A percentile compares a stretch with the other conserved stretches of the same genome.
Evolutionary conservation across 2,329 filamentous ascomycete genomes (phyloP).

Genomic region (Aspergillus jensenii): DNA sequence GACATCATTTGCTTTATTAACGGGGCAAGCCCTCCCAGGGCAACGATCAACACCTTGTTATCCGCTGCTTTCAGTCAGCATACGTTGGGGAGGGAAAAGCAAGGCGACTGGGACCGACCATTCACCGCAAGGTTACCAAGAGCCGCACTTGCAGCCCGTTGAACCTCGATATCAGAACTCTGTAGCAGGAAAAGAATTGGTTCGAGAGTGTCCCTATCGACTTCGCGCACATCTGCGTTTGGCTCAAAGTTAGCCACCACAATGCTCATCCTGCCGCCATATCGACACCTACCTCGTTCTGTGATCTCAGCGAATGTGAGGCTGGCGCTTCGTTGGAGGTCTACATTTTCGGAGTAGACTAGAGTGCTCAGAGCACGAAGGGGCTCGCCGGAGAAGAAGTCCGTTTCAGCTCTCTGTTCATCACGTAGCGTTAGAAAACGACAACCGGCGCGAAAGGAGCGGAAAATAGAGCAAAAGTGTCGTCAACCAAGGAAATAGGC

Average conservation of each 20-base stretch:
- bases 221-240: constrained; percentile 82
- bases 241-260: not conserved
- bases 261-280: not conserved
- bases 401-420: constrained; percentile 82
- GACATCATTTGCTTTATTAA: constrained; percentile 99
- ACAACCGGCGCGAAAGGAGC: not conserved
- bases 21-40: constrained; percentile 83
- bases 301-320: constrained; percentile 99
- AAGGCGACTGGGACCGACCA: constrained; percentile 54
- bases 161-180: constrained; percentile 94
- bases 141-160: constrained; percentile 92
- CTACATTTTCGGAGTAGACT: constrained; percentile 98
- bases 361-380: constrained; percentile 90
- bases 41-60: constrained; percentile 96
- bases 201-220: constrained; percentile 90
- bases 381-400: constrained; percentile 97
- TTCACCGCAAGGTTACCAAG: constrained; percentile 96
- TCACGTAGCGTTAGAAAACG: constrained; percentile 22
- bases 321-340: constrained; percentile 93
- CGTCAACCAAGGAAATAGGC: not conserved
- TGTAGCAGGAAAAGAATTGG: constrained; percentile 94
- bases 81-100: constrained; percentile 13
- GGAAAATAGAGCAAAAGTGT: constrained; percentile 1
- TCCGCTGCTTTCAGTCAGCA: constrained; percentile 68
- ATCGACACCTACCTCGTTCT: constrained; percentile 70